phyloP scores from a whole-genome alignment of 768 basidiomycete genomes.

The Trametes sanguinea region DNA sequence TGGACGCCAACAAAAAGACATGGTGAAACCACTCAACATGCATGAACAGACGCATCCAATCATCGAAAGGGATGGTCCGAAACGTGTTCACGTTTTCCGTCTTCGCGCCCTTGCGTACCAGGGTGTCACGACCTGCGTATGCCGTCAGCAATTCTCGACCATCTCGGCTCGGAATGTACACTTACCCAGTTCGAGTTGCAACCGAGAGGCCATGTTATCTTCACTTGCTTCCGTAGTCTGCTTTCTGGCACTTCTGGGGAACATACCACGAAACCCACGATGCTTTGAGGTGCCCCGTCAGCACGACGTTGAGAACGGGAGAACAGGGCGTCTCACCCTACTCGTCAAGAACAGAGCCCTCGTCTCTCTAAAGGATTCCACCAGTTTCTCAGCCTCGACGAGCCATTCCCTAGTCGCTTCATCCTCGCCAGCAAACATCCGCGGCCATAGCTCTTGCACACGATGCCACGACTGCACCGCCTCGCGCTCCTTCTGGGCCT shows the following conservation, averaged over 20 bases:
- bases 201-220: slow-evolving; percentile 71
- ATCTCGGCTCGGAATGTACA: not conserved
- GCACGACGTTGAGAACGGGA: not conserved
- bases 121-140: slow-evolving; percentile 55
- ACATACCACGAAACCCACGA: slow-evolving; percentile 67
- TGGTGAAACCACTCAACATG: slow-evolving; percentile 55
- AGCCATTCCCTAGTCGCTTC: slow-evolving; percentile 75
- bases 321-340: slow-evolving; percentile 48
- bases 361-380: slow-evolving; percentile 90
- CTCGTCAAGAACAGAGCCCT: slow-evolving; percentile 79
- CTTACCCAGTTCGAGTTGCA: slow-evolving; percentile 74
- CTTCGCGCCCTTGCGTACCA: slow-evolving; percentile 49
- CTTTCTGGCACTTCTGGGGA: slow-evolving; percentile 47
- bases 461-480: slow-evolving; percentile 58
- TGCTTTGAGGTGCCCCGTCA: not conserved
- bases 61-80: slow-evolving; percentile 78
- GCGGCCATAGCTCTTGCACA: slow-evolving; percentile 63
- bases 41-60: slow-evolving; percentile 85
- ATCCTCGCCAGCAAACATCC: slow-evolving; percentile 48
- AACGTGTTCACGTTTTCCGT: slow-evolving; percentile 61
- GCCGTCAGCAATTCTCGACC: not conserved
- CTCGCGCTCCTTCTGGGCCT: slow-evolving; percentile 66
- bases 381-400: slow-evolving; percentile 78
- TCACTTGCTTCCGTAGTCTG: slow-evolving; percentile 58
- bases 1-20: not conserved